Conservation (phyloP, 2,329 filamentous ascomycete species). For the Rhinocladiella similis region DNA sequence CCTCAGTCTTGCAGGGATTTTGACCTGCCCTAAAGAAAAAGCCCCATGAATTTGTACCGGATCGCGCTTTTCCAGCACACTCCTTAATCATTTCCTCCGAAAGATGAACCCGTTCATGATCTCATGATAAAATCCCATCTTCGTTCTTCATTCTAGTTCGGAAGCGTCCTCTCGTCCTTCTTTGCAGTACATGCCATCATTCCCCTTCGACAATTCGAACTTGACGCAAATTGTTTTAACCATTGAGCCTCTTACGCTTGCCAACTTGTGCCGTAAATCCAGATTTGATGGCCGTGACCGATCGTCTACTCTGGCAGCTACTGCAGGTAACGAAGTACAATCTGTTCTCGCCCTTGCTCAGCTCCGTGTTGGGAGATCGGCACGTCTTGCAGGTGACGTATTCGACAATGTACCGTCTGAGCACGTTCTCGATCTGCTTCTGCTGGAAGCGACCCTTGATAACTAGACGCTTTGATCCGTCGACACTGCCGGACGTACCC, state of each 20-base stretch:
- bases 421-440: slow-evolving; percentile 97
- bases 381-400: slow-evolving; percentile 96
- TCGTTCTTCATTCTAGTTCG: no score
- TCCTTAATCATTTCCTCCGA: not conserved
- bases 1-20: no score
- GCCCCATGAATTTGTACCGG: no score
- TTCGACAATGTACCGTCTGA: slow-evolving; percentile 91
- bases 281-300: slow-evolving; percentile 97
- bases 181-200: not conserved
- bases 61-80: not conserved
- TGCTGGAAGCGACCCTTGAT: slow-evolving; percentile 99
- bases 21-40: no score
- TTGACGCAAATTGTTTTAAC: slow-evolving; percentile 49
- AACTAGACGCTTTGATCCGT: slow-evolving; percentile 87
- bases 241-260: slow-evolving; percentile 94
- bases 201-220: not conserved
- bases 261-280: slow-evolving; percentile 99
- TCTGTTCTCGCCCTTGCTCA: slow-evolving; percentile 98
- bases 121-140: not conserved
- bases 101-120: not conserved
- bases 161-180: no score
- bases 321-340: slow-evolving; percentile 99
- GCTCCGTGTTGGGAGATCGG: slow-evolving; percentile 87
- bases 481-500: slow-evolving; percentile 94
- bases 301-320: slow-evolving; percentile 77